Conservation (phyloP, 305 asterid genomes). For the Rubia peregrina region DNA sequence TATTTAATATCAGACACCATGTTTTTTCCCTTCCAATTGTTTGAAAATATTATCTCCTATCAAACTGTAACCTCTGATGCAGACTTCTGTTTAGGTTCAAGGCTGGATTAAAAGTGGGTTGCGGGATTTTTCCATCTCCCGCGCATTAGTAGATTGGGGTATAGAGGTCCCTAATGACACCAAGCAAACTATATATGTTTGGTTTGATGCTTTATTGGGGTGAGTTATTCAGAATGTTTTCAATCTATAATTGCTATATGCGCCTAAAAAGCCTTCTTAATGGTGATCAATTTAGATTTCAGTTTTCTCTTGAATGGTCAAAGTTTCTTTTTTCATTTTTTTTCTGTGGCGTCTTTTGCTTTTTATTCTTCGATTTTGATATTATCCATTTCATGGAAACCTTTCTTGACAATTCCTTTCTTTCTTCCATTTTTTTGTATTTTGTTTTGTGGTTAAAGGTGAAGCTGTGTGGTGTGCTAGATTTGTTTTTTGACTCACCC, state of each 20-base stretch:
- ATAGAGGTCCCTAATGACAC: conserved; percentile 77
- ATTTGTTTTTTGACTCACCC: not conserved
- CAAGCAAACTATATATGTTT: conserved; percentile 87
- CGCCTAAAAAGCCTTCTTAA: not conserved
- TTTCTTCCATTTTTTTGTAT: not conserved
- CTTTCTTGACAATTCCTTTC: not conserved
- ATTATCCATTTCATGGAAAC: not conserved
- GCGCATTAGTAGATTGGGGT: conserved; percentile 94
- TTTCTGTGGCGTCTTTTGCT: not conserved
- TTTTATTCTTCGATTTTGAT: not conserved
- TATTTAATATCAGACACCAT: not conserved
- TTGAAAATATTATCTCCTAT: conserved; percentile 1
- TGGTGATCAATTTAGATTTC: not conserved
- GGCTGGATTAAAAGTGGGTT: conserved; percentile 93
- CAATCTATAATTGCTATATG: not conserved
- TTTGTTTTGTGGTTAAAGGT: not conserved
- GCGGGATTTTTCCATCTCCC: conserved; percentile 89
- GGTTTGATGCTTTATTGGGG: conserved; percentile 99
- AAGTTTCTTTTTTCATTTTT: not conserved
- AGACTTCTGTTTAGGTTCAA: conserved; percentile 57
- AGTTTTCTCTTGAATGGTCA: not conserved
- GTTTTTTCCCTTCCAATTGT: not conserved
- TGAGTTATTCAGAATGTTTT: conserved; percentile 28
- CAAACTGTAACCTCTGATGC: conserved; percentile 14
- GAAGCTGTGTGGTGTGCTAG: not conserved